Base-by-base conservation (phyloP, 2,329 filamentous ascomycete species). In the Tothia fuscella region DNA sequence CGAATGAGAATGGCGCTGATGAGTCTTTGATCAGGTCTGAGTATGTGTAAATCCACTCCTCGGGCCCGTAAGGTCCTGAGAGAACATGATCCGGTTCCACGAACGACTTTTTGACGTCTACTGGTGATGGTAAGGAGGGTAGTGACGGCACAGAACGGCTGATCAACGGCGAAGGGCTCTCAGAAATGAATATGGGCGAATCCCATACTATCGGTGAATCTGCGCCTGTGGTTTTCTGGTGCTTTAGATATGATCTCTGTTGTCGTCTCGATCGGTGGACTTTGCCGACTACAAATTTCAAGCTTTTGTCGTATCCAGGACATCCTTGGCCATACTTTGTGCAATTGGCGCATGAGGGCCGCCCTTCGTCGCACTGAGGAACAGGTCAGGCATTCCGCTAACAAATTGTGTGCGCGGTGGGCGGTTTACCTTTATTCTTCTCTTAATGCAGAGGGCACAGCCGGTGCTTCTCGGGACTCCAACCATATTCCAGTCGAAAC, bases 381-480 rank as follows among this genome's bases (percentile, higher is more conserved):
- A 10, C 26, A 29, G 9, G 26, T 40, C 38, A 40, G 38, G 26
- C 4, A 12, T 6, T 6, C 12, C 7, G 10, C 7, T n/a, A 10
- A 21, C 5, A 19, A 21, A 5, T 10, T n/a, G 9, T 17, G 6
- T 6, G 20, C 25, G 4, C 16, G 16, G 16, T 17, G 19, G 2
- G 9, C 2, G 17, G 28, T 16, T 17, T 24, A 40, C 38, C 26
- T 40, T 40, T 21, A 40, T 40, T 21, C 38, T 24, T 24, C 38
- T 40, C 16, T 40, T 40, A 20, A 40, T 32, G 14, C 38, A 40
- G 16, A 32, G 16, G 14, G 22, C 28, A 26, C 38, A 40, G n/a
- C 38, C 38, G 10, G 38, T 40, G 20, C 38, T 40, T 40, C 38
- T 29, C 29, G 38, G 38, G 14, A 40, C 38, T 13, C 38, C 38